Conservation (phyloP, 495 filamentous ascomycete species). For the Penicillium taxi region DNA sequence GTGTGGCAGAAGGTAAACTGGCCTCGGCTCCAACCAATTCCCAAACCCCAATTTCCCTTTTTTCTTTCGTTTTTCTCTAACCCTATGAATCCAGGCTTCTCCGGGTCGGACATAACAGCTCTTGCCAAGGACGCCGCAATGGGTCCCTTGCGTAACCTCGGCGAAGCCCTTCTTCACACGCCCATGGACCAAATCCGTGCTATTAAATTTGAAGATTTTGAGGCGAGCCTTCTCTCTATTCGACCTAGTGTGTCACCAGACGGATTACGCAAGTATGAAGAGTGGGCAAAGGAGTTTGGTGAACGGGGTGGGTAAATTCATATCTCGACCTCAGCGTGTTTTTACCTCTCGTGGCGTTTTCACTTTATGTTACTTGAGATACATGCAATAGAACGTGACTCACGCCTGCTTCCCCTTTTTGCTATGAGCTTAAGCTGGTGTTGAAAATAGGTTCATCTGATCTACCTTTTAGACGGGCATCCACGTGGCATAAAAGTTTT, state of each 20-base stretch:
- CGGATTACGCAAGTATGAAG: slow-evolving; percentile 79
- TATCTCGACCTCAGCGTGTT: not conserved
- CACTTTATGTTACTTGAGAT: not conserved
- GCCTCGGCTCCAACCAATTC: too few relatives aligned
- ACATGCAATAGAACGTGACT: not conserved
- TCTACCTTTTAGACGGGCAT: too few relatives aligned
- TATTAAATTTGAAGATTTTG: slow-evolving; percentile 76
- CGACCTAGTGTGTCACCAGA: slow-evolving; percentile 82
- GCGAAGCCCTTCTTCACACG: slow-evolving; percentile 82
- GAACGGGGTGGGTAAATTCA: slow-evolving; percentile 66
- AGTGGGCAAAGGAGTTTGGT: slow-evolving; percentile 90
- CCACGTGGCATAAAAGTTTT: not conserved
- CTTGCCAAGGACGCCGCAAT: slow-evolving; percentile 97
- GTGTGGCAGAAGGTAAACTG: slow-evolving; percentile 80
- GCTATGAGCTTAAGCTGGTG: too few relatives aligned
- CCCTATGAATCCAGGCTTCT: slow-evolving; percentile 59
- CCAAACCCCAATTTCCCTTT: not conserved
- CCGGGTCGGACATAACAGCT: slow-evolving; percentile 93
- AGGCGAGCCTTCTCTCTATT: slow-evolving; percentile 76
- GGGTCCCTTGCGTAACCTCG: slow-evolving; percentile 87
- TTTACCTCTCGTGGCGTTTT: not conserved
- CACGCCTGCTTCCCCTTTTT: too few relatives aligned
- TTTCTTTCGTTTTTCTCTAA: not conserved
- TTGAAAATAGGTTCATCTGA: too few relatives aligned
- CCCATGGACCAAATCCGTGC: slow-evolving; percentile 89